phyloP scores from a whole-genome alignment of 1,139 yeast genomes.

The Taphrina populina region DNA sequence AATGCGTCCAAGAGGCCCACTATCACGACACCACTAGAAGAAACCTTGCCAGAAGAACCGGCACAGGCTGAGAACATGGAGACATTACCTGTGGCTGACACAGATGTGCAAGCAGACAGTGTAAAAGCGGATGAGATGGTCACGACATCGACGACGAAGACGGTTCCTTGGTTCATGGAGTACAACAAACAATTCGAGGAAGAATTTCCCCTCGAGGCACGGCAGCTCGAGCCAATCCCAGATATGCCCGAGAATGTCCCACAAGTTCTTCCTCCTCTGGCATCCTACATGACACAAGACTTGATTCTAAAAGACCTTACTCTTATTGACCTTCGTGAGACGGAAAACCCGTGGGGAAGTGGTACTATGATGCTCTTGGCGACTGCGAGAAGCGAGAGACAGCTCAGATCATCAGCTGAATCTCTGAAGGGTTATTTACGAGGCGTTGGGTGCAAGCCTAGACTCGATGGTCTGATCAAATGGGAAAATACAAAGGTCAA shows the following conservation, averaged over 20 bases:
- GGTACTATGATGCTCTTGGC: constrained; percentile 24
- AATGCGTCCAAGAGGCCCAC: no score
- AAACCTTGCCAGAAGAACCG: no score
- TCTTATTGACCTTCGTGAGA: constrained; percentile 19
- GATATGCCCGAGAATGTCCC: constrained; percentile 11
- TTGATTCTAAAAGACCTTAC: constrained; percentile 20
- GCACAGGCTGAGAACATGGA: no score
- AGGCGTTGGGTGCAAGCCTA: constrained; percentile 10
- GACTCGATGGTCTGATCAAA: constrained; percentile 23
- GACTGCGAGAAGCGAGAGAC: constrained; percentile 25
- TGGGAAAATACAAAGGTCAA: constrained; percentile 33
- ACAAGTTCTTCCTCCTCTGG: constrained; percentile 11
- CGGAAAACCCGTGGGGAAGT: constrained; percentile 29
- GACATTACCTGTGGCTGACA: no score
- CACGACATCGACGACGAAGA: neutral
- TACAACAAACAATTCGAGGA: constrained; percentile 31
- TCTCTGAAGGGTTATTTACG: constrained; percentile 26
- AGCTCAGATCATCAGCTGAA: constrained; percentile 24
- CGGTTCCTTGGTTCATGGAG: constrained; percentile 31
- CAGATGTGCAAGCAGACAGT: no score
- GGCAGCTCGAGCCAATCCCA: constrained; percentile 12
- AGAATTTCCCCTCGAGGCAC: constrained; percentile 2
- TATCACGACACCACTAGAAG: no score
- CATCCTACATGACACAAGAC: constrained; percentile 19
- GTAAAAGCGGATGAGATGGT: neutral